Conservation (phyloP, 2,329 filamentous ascomycete species). For the Aspergillus luchuensis region DNA sequence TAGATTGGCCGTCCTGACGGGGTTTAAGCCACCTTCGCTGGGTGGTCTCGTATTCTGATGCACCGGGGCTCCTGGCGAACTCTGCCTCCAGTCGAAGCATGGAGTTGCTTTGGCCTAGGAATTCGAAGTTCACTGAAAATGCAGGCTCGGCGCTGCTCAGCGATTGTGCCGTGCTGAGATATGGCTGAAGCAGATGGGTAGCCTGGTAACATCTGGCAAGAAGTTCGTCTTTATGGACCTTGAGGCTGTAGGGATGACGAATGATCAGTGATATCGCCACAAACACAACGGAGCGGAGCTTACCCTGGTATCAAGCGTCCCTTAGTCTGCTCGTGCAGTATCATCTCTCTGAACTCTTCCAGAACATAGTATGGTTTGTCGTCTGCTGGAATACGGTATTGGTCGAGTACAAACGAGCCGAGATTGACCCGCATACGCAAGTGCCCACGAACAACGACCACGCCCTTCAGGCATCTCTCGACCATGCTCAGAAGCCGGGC, state of each 20-base stretch:
- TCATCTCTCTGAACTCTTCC: constrained; percentile 46
- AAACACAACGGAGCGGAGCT: constrained; percentile 10
- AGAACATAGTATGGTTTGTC: constrained; percentile 32
- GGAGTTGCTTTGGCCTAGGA: constrained; percentile 30
- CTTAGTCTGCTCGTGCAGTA: constrained; percentile 38
- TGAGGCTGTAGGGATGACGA: constrained; percentile 26
- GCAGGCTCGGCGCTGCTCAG: constrained; percentile 31
- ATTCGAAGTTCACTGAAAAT: constrained; percentile 47
- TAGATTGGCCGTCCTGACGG: constrained; percentile 22
- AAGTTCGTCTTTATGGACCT: constrained; percentile 28
- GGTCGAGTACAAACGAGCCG: constrained; percentile 43
- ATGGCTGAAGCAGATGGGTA: constrained; percentile 32
- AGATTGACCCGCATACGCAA: constrained; percentile 47
- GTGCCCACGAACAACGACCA: constrained; percentile 37
- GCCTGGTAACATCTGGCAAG: constrained; percentile 33
- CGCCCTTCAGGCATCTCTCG: constrained; percentile 33
- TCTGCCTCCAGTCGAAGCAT: constrained; percentile 43
- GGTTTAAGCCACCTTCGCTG: constrained; percentile 40
- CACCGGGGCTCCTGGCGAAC: constrained; percentile 33
- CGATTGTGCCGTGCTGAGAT: constrained; percentile 21
- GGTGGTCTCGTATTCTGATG: constrained; percentile 37
- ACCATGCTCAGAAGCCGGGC: constrained; percentile 32
- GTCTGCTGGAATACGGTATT: constrained; percentile 35
- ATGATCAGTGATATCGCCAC: not conserved
- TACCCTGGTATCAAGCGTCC: constrained; percentile 44